Evolutionary conservation across 208 protist species (phyloP).

Genomic region (Crithidia fasciculata): DNA sequence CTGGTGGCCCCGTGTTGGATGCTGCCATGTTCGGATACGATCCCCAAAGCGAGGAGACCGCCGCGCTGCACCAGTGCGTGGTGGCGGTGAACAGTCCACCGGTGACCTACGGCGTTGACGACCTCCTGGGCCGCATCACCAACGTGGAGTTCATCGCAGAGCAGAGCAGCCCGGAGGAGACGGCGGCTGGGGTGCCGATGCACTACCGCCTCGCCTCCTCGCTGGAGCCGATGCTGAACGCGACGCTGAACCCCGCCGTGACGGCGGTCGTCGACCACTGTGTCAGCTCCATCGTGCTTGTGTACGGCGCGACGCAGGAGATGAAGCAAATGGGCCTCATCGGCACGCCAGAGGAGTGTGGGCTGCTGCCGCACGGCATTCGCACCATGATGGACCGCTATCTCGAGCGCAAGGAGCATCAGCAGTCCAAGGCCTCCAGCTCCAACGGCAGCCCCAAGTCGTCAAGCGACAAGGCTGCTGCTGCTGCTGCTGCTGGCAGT

Average conservation of each 20-base stretch:
- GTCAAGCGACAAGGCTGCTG: background rate
- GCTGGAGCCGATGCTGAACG: conserved; percentile 58
- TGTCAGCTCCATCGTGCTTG: conserved; percentile 74
- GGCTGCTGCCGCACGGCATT: conserved; percentile 78
- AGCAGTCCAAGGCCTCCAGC: conserved; percentile 22
- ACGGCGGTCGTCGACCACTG: conserved; percentile 78
- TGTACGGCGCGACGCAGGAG: conserved; percentile 89
- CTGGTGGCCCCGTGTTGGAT: conserved; percentile 30
- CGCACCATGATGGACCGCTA: conserved; percentile 67
- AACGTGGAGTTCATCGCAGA: conserved; percentile 71
- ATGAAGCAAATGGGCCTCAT: conserved; percentile 90
- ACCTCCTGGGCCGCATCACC: conserved; percentile 59
- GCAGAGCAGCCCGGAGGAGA: conserved; percentile 27
- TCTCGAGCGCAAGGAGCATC: conserved; percentile 42
- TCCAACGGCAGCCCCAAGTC: conserved; percentile 10
- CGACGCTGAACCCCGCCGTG: conserved; percentile 65
- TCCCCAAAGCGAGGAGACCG: conserved; percentile 44
- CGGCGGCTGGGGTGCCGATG: conserved; percentile 22
- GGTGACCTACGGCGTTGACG: conserved; percentile 55
- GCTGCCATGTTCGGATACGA: conserved; percentile 33
- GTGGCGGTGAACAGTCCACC: conserved; percentile 54
- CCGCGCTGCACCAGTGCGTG: conserved; percentile 54
- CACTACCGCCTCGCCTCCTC: conserved; percentile 59
- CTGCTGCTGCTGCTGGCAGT: no score
- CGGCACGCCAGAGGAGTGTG: conserved; percentile 80